These are phyloP conservation scores for Vachellia pachyceras DNA, from an alignment of 306 rosid species.

Conservation along the genomic window DNA sequence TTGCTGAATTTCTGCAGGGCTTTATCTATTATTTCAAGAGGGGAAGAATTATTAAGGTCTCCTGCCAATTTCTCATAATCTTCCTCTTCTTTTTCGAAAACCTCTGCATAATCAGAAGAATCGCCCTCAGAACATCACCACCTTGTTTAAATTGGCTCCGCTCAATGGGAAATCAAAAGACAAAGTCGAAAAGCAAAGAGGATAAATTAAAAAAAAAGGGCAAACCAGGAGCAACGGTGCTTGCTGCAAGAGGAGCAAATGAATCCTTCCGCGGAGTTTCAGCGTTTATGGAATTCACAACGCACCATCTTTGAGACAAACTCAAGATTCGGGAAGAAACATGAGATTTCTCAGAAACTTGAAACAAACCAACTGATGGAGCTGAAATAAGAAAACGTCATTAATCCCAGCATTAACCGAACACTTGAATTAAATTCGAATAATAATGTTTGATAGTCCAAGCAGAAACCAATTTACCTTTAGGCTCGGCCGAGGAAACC, in stretches of 20 bases:
- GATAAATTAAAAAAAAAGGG: background rate
- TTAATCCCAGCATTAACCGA: background rate
- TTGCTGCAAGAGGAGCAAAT: conserved; percentile 56
- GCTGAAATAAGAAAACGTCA: conserved; percentile 47
- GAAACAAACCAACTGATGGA: conserved; percentile 49
- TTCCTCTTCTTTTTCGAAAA: conserved; percentile 48
- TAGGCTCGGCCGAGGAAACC: conserved; percentile 42
- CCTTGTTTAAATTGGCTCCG: background rate
- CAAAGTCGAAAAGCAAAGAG: background rate
- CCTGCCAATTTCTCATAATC: conserved; percentile 55
- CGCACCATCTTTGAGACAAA: conserved; percentile 46
- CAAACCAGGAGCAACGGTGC: conserved; percentile 57
- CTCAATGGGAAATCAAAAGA: background rate
- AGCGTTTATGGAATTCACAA: conserved; percentile 53
- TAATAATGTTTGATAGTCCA: background rate
- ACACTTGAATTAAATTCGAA: background rate
- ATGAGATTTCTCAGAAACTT: conserved; percentile 41
- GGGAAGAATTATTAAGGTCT: conserved; percentile 73
- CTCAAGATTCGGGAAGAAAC: conserved; percentile 31
- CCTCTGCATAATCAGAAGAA: conserved; percentile 50
- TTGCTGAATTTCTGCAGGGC: conserved; percentile 79
- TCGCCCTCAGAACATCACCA: background rate
- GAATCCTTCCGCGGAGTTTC: conserved; percentile 56
- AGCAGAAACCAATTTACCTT: conserved; percentile 44
- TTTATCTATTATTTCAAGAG: conserved; percentile 75